Conservation (phyloP, 1,284 basidiomycete species). For the Heliocybe sulcata region DNA sequence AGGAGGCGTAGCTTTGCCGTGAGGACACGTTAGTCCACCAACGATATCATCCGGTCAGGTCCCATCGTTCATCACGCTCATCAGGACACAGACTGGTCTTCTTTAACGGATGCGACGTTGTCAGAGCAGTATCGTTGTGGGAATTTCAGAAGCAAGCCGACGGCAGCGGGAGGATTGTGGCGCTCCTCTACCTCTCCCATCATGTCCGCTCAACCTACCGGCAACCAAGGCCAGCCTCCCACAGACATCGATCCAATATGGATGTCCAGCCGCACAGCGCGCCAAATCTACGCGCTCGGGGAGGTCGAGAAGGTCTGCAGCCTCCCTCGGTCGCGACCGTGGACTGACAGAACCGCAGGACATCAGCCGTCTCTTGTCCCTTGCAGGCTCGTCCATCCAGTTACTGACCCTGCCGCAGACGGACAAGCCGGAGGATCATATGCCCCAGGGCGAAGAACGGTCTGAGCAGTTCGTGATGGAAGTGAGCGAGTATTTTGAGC, state of each 20-base stretch:
- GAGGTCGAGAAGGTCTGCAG: slow-evolving; percentile 68
- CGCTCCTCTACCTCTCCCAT: background rate
- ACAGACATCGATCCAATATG: slow-evolving; percentile 55
- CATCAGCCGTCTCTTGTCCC: slow-evolving; percentile 61
- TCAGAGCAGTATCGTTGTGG: too few species aligned
- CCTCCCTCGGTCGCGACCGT: background rate
- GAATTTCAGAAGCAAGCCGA: too few species aligned
- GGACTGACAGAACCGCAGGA: slow-evolving; percentile 37
- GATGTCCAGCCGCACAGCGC: slow-evolving; percentile 72
- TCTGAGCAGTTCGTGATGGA: slow-evolving; percentile 79
- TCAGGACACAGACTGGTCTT: slow-evolving; percentile 19
- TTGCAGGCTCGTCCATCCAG: slow-evolving; percentile 71
- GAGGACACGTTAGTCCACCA: too few species aligned
- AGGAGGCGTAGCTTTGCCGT: too few species aligned
- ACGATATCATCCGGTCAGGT: slow-evolving; percentile 23
- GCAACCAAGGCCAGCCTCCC: background rate
- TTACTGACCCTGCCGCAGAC: slow-evolving; percentile 74
- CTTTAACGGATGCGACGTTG: too few species aligned
- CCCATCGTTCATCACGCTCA: slow-evolving; percentile 20
- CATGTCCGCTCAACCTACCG: background rate
- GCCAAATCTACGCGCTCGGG: slow-evolving; percentile 74
- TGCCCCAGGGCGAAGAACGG: slow-evolving; percentile 73
- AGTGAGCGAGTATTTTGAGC: slow-evolving; percentile 77
- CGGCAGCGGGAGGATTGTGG: too few species aligned
- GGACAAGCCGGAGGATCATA: slow-evolving; percentile 51